Base-by-base conservation (phyloP, 2,329 filamentous ascomycete species). In the Monosporascus cannonballus region DNA sequence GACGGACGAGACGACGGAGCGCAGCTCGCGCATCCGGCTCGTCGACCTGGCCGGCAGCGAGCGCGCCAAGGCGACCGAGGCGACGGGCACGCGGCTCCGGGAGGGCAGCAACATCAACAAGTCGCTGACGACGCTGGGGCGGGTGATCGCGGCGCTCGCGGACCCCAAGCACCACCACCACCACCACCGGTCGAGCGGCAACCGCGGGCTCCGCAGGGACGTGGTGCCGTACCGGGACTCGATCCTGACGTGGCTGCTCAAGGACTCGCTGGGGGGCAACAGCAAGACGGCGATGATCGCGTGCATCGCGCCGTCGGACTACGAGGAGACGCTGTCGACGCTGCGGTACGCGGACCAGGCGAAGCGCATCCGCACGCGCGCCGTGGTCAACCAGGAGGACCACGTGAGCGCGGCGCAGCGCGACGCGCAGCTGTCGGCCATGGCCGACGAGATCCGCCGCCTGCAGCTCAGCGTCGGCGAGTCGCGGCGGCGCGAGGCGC, bases 21-120 rank as follows among this genome's bases (percentile, higher is more conserved):
- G 94, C 58, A 89, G 89, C 62, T 94, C 92, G 39, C 87, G 94
- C 51, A 99, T 99, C 72, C 86, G 94, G 17, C 80, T 99, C 3
- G 94, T 99, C 36, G 94, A 99, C 72, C 78, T 99, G 49, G 94
- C 94, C 15, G 94, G 94, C 44, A 96, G 90, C 47, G 94, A 99
- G 73, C 84, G 94, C 51, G 94, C 94, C 56, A 96, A 96, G 69
- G 86, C 91, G 1, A 99, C 94, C 38, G 93, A 97, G 73, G 94
- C 94, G 1, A 97, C 92, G 0, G 94, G 94, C 14, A 85, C 87
- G 62, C 85, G 94, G 34, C 81, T 99, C 22, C 86, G 93, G 53
- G 94, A 99, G 72, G 94, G 94, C 49, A 93, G 90, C 64, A 96
- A 97, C 70, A 99, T 99, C 81, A 99, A 99, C 79, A 96, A 97